Evolutionary conservation across 1,284 basidiomycete species (phyloP), one percentile per base, ranked within the genome.

Genomic region (Microstroma glucosiphilum): DNA sequence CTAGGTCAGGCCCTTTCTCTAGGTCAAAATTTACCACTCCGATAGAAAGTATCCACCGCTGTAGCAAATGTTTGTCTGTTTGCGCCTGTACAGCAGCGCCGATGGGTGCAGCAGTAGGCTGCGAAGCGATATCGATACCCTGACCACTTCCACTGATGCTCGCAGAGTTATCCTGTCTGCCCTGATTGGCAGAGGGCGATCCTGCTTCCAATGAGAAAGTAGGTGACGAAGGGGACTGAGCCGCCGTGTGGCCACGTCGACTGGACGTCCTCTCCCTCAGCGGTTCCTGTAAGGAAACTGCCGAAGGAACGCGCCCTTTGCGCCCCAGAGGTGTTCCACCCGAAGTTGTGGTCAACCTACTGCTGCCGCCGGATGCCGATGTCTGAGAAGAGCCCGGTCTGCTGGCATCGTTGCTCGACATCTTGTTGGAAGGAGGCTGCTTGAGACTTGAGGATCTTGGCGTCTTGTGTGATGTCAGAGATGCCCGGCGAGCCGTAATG

Each of bases 1-100:
- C 85, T 21, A 96, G 83, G 11, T 89, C 87, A 4, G 92, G 92
- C 0, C 92, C 92, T 53, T 88, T 82, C 69, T 77, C 73, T 25
- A 77, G 67, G 56, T 71, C 70, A 57, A 75, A 77, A 63, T 70
- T 75, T 65, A 77, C 74, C 48, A 71, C 71, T n/a, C 75, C 76
- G 0, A 77, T 66, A 9, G 75, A 75, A 1, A 78, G 65, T 8
- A 78, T 65, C 75, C 76, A 78, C 6, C 71, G 64, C 61, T 77
- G 76, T 62, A 78, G 60, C 30, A 56, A 6, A 19, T 40, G 54
- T 17, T 56, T 40, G 8, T 42, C 40, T 54, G 21, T 23, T 25
- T 54, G 51, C 13, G 51, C 21, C 25, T 17, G 51, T 13, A n/a
- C 15, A 25, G 19, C 51, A 6, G 51, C 6, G 25, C 17, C 43